These are phyloP conservation scores for Naumovozyma dairenensis DNA, from an alignment of 805 yeast species.

Conservation along the genomic window DNA sequence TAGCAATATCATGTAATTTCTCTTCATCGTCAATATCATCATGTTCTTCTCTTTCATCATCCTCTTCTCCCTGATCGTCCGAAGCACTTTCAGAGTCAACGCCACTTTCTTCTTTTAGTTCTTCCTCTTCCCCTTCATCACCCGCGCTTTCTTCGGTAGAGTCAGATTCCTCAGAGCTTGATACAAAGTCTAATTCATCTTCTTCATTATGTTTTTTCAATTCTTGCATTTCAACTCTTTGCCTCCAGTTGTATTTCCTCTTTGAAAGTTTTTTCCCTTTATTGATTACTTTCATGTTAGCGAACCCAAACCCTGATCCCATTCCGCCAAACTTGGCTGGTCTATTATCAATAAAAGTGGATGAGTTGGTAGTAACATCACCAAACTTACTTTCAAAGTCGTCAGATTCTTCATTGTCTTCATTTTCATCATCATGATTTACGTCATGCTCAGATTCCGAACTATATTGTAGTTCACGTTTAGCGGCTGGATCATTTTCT, in stretches of 20 bases:
- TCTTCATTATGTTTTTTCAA: slow-evolving; percentile 37
- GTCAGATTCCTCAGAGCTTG: slow-evolving; percentile 25
- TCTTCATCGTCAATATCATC: slow-evolving; percentile 21
- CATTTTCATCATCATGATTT: slow-evolving; percentile 16
- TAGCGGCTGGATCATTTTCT: slow-evolving; percentile 21
- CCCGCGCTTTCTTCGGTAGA: slow-evolving; percentile 15
- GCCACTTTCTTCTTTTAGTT: slow-evolving; percentile 22
- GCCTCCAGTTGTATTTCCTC: slow-evolving; percentile 69
- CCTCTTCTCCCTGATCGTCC: slow-evolving; percentile 16
- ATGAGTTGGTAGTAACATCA: slow-evolving; percentile 12
- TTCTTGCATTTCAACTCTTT: slow-evolving; percentile 39
- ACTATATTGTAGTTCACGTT: slow-evolving; percentile 10
- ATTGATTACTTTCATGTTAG: slow-evolving; percentile 41
- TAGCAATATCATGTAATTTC: slow-evolving; percentile 32
- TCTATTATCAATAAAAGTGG: slow-evolving; percentile 61
- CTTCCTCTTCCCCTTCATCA: slow-evolving; percentile 21
- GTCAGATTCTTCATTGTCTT: slow-evolving; percentile 18
- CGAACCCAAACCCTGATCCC: slow-evolving; percentile 65
- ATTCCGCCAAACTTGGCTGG: slow-evolving; percentile 50
- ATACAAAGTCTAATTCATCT: slow-evolving; percentile 52
- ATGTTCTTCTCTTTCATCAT: slow-evolving; percentile 26
- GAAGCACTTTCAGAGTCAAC: slow-evolving; percentile 6
- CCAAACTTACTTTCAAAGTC: slow-evolving; percentile 23
- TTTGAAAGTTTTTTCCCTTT: slow-evolving; percentile 28
- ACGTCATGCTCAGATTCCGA: slow-evolving; percentile 21